These are phyloP conservation scores for Epichloe glyceriae DNA, from an alignment of 2,329 filamentous ascomycete species.

Conservation along the genomic window DNA sequence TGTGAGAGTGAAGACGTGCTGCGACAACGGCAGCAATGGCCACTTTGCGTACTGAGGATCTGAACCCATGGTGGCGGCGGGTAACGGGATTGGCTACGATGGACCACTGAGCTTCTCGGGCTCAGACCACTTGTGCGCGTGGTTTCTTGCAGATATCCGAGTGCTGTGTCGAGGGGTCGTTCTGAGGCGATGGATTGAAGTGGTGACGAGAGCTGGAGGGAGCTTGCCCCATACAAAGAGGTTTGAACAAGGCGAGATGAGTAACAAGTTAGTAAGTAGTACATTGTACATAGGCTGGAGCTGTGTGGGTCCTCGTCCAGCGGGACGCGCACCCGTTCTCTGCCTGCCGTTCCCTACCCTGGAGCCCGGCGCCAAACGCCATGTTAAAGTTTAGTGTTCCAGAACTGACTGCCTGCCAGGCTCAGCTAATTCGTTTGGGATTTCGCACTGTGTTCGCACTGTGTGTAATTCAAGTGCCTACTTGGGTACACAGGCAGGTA, in stretches of 20 bases:
- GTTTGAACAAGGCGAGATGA: conserved; percentile 7
- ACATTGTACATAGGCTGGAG: conserved; percentile 8
- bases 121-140: not conserved
- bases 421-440: too few relatives aligned
- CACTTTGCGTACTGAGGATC: conserved; percentile 80
- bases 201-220: conserved; percentile 4
- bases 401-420: too few relatives aligned
- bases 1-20: conserved; percentile 78
- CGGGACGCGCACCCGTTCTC: conserved; percentile 14
- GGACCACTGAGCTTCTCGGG: conserved; percentile 5
- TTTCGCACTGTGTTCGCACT: too few relatives aligned
- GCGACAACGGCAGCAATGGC: conserved; percentile 66
- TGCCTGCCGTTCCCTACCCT: not conserved
- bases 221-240: not conserved
- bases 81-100: conserved; percentile 14
- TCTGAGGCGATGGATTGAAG: not conserved
- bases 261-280: too few relatives aligned
- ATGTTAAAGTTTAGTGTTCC: too few relatives aligned
- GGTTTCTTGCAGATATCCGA: not conserved
- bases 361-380: not conserved
- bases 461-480: too few relatives aligned
- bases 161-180: conserved; percentile 9
- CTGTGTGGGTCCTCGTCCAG: not conserved
- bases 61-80: conserved; percentile 48
- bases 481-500: too few relatives aligned